These are phyloP conservation scores for Scedosporium boydii DNA, from an alignment of 2,329 filamentous ascomycete genomes.

Conservation along the genomic window DNA sequence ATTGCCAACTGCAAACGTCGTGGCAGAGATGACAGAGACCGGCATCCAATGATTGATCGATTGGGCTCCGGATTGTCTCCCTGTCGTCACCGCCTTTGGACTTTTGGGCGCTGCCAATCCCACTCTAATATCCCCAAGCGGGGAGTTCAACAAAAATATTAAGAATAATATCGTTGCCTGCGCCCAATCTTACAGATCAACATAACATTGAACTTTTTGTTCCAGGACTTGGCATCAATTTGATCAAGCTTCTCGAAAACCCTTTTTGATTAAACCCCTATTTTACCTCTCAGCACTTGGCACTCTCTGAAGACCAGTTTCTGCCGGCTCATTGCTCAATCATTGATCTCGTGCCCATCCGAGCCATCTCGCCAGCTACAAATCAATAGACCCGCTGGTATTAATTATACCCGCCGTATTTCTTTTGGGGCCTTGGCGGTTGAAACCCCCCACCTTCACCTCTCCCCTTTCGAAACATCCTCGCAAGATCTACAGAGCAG, in stretches of 20 bases:
- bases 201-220: too few relatives aligned
- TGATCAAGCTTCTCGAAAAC: too few relatives aligned
- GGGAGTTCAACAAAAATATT: background rate
- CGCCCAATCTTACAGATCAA: too few relatives aligned
- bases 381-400: background rate
- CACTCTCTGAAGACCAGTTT: background rate
- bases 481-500: background rate
- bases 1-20: too few relatives aligned
- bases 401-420: background rate
- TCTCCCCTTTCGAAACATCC: background rate
- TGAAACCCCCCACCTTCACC: background rate
- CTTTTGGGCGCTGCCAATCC: background rate
- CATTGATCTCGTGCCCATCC: background rate
- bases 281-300: too few relatives aligned
- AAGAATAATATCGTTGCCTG: background rate
- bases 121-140: background rate
- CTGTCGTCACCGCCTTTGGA: background rate
- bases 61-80: background rate
- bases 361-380: background rate
- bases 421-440: background rate
- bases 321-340: background rate
- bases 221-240: too few relatives aligned
- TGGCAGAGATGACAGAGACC: too few relatives aligned
- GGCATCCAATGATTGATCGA: too few relatives aligned
- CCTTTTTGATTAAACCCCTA: too few relatives aligned